Percentiles rank a stretch among this genome's conserved stretches.
These are phyloP conservation scores for Rhodotorula mucilaginosa DNA, from an alignment of 1,284 basidiomycete species.

Conservation along the genomic window DNA sequence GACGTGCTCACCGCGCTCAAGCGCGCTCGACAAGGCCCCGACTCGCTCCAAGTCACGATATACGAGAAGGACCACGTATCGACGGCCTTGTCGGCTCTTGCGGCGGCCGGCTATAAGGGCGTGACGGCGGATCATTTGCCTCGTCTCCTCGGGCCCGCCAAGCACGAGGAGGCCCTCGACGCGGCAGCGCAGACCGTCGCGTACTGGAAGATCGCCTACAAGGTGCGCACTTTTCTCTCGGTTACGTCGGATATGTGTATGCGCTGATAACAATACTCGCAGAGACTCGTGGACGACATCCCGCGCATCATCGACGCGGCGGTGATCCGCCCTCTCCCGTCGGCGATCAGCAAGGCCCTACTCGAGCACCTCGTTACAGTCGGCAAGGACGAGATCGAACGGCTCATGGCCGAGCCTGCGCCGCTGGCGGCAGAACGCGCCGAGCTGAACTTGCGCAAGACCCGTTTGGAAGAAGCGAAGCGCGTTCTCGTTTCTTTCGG, in stretches of 20 bases:
- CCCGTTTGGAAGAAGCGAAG: constrained; percentile 13
- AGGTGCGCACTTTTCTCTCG: background rate
- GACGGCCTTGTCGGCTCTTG: constrained; percentile 38
- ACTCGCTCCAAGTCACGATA: no score
- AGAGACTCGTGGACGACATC: constrained; percentile 64
- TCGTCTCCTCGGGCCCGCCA: constrained; percentile 56
- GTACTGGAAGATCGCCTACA: constrained; percentile 57
- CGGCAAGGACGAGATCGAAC: background rate
- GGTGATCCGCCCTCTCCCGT: constrained; percentile 55
- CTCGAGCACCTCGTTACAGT: constrained; percentile 49
- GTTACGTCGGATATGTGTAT: no score
- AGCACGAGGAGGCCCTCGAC: constrained; percentile 58
- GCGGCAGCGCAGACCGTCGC: constrained; percentile 70
- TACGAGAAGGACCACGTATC: no score
- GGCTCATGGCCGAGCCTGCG: background rate
- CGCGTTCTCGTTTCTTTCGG: constrained; percentile 6
- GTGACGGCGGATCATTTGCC: constrained; percentile 51
- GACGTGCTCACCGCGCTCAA: constrained; percentile 59
- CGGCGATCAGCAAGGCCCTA: constrained; percentile 41
- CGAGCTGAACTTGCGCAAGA: constrained; percentile 7
- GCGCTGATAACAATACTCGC: background rate
- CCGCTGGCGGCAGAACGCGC: constrained; percentile 12
- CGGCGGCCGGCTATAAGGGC: constrained; percentile 48
- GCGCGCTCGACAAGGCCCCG: constrained; percentile 1
- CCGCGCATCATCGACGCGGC: constrained; percentile 64